A percentile compares a stretch with the other conserved stretches of the same genome.
Conservation (phyloP, 345 rosid species). For the Euclidium syriacum region DNA sequence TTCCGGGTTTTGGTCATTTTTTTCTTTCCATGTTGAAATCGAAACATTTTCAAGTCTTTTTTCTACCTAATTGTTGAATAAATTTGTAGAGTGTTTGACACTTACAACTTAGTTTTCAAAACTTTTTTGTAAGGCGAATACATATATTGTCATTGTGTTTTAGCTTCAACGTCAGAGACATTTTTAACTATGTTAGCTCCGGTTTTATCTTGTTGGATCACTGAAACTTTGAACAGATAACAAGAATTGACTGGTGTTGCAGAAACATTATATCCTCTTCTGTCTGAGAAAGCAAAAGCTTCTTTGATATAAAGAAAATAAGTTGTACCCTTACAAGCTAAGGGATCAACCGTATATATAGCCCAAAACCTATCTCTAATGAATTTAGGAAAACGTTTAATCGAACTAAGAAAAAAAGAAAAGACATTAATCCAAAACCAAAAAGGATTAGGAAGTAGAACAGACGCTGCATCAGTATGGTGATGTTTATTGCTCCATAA, state of each 20-base stretch:
- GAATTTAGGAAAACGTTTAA: too few relatives aligned
- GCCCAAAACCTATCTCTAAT: too few relatives aligned
- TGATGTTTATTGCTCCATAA: background rate
- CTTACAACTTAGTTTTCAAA: background rate
- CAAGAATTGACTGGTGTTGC: background rate
- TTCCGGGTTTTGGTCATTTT: background rate
- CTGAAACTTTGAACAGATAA: background rate
- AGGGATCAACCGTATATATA: too few relatives aligned
- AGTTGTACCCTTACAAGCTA: too few relatives aligned
- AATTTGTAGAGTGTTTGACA: background rate
- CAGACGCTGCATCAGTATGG: too few relatives aligned
- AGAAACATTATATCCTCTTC: background rate
- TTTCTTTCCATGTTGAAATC: background rate
- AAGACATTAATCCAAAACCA: too few relatives aligned
- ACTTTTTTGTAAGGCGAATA: background rate
- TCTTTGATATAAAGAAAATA: too few relatives aligned
- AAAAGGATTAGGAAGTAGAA: too few relatives aligned
- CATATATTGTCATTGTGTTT: background rate
- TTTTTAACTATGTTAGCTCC: background rate
- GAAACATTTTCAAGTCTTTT: background rate
- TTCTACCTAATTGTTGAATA: background rate
- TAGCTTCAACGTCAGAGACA: background rate
- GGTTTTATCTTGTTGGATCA: conserved; percentile 1
- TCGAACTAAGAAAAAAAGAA: too few relatives aligned
- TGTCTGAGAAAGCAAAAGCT: background rate